phyloP scores from a whole-genome alignment of 2,329 filamentous ascomycete genomes.

The Dothidotthia symphoricarpi region DNA sequence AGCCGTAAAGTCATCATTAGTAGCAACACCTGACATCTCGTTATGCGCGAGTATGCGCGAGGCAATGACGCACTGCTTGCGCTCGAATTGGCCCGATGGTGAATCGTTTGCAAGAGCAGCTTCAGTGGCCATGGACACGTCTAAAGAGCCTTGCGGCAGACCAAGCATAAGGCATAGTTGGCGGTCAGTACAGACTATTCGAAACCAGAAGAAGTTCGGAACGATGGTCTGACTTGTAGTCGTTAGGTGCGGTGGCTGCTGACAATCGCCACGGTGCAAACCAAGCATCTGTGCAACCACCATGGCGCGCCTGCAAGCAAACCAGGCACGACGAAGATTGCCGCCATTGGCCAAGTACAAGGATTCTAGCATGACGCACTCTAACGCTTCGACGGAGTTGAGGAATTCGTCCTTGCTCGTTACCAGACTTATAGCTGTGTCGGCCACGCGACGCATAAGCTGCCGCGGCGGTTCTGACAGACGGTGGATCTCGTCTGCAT shows the following conservation, averaged over 20 bases:
- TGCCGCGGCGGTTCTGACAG: conserved; percentile 22
- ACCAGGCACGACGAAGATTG: conserved; percentile 45
- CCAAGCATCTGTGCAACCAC: conserved; percentile 43
- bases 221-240: not conserved
- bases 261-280: not conserved
- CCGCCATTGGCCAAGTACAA: conserved; percentile 42
- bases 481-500: conserved; percentile 2
- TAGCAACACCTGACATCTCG: too few relatives aligned
- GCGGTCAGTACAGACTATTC: conserved; percentile 41
- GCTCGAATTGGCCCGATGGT: conserved; percentile 34
- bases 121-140: conserved; percentile 15
- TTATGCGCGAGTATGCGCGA: conserved; percentile 39
- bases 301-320: conserved; percentile 42
- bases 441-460: conserved; percentile 29
- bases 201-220: conserved; percentile 37
- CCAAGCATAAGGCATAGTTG: conserved; percentile 45
- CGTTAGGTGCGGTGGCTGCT: too few relatives aligned
- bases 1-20: conserved; percentile 26
- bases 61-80: conserved; percentile 33
- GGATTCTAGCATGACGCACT: conserved; percentile 45
- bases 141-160: conserved; percentile 35
- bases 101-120: conserved; percentile 14
- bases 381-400: conserved; percentile 41
- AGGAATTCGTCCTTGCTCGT: conserved; percentile 42
- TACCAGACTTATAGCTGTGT: conserved; percentile 28